phyloP scores from a whole-genome alignment of 148 eudicot genomes.

The Heliamphora exappendiculata region DNA sequence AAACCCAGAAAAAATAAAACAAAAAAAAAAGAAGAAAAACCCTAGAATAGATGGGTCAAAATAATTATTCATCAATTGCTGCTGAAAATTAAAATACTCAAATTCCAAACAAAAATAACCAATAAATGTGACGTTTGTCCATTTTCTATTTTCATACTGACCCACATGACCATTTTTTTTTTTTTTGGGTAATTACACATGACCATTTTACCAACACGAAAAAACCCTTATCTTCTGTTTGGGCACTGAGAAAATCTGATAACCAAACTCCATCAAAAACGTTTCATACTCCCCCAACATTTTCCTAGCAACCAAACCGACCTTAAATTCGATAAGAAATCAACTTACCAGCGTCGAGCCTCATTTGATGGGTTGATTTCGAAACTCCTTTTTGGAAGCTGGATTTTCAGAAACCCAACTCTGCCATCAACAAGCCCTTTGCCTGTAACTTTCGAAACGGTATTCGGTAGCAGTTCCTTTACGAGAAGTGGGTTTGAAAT shows the following conservation, averaged over 20 bases:
- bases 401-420: conserved; percentile 7
- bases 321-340: not conserved
- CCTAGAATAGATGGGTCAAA: not conserved
- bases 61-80: not conserved
- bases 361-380: conserved; percentile 16
- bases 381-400: conserved; percentile 13
- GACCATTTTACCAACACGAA: not conserved
- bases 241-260: not conserved
- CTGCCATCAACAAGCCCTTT: conserved; percentile 19
- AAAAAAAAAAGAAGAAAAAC: not conserved
- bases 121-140: not conserved
- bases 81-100: not conserved
- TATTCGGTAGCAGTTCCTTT: conserved; percentile 19
- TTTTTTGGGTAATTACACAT: too few species aligned
- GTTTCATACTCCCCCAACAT: not conserved
- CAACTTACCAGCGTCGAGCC: conserved; percentile 32
- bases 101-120: not conserved
- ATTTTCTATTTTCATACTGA: not conserved
- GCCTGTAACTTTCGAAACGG: conserved; percentile 25
- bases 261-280: not conserved
- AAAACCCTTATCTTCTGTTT: not conserved
- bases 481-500: conserved; percentile 23
- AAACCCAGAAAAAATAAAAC: not conserved
- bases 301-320: not conserved
- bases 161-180: not conserved